These are phyloP conservation scores for Pleurotus tuoliensis DNA, from an alignment of 768 basidiomycete species.

Conservation along the genomic window DNA sequence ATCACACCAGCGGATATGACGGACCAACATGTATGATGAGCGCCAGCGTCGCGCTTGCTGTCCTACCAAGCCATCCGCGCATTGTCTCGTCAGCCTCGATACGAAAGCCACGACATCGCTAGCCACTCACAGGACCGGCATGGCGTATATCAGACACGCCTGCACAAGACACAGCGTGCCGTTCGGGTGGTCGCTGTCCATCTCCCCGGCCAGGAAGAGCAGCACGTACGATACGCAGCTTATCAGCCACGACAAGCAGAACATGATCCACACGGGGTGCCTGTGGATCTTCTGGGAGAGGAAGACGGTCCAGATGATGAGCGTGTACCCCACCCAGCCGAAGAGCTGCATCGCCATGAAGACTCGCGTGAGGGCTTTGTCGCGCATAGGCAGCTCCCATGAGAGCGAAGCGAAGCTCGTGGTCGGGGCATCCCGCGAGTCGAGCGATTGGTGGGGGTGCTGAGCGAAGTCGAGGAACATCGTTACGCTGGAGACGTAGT, in stretches of 20 bases:
- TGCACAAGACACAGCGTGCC: slow-evolving; percentile 9
- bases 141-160: slow-evolving; percentile 8
- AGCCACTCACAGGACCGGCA: slow-evolving; percentile 9
- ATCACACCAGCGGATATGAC: neutral
- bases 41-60: neutral
- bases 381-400: neutral
- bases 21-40: slow-evolving; percentile 3
- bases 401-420: neutral
- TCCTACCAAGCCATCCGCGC: neutral
- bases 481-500: no score
- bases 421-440: neutral
- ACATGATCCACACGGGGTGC: slow-evolving; percentile 4
- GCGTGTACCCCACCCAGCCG: slow-evolving; percentile 4
- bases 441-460: neutral
- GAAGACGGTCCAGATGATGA: slow-evolving; percentile 7
- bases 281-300: neutral
- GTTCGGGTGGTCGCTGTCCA: neutral
- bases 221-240: slow-evolving; percentile 9
- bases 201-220: slow-evolving; percentile 8
- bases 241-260: slow-evolving; percentile 11
- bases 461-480: no score
- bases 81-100: no score
- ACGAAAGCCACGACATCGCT: no score
- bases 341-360: slow-evolving; percentile 9
- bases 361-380: neutral